Evolutionary conservation across 371 early-diverging fungal genomes (phyloP).

Genomic region (Batrachochytrium dendrobatidis): DNA sequence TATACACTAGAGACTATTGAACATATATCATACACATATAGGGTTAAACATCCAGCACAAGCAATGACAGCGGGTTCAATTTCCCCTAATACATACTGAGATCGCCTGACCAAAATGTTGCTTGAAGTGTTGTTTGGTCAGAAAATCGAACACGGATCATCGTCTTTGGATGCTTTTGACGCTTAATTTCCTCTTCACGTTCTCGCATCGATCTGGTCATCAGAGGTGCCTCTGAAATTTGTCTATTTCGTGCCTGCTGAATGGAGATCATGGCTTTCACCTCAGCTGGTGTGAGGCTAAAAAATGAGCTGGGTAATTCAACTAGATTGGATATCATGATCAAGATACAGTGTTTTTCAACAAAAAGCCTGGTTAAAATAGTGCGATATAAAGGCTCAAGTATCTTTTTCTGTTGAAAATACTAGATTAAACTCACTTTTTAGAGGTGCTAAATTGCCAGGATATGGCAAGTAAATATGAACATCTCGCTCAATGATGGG

Average conservation of each 20-base stretch:
- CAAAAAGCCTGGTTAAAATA: not conserved
- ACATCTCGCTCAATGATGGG: not conserved
- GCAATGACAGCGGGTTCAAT: not conserved
- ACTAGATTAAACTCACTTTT: not conserved
- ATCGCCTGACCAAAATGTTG: slow-evolving; percentile 39
- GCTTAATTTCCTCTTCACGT: slow-evolving; percentile 34
- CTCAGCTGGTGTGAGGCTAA: slow-evolving; percentile 39
- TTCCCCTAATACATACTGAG: slow-evolving; percentile 16
- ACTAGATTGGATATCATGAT: slow-evolving; percentile 12
- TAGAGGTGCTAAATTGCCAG: not conserved
- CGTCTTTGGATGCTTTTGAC: slow-evolving; percentile 44
- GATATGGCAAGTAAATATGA: not conserved
- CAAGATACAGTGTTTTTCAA: not conserved
- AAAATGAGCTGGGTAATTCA: slow-evolving; percentile 55
- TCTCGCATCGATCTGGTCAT: slow-evolving; percentile 48
- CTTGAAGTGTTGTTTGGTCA: slow-evolving; percentile 41
- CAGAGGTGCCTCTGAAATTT: slow-evolving; percentile 35
- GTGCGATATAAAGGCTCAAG: slow-evolving; percentile 5
- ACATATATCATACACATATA: slow-evolving; percentile 5
- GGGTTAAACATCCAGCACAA: slow-evolving; percentile 12
- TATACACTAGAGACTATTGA: slow-evolving; percentile 15
- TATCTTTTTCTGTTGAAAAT: slow-evolving; percentile 2
- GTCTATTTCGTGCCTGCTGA: not conserved
- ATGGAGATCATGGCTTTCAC: slow-evolving; percentile 30
- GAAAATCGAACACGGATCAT: slow-evolving; percentile 50